A percentile compares a stretch with the other conserved stretches of the same genome.
phyloP scores from a whole-genome alignment of 352 stramenopile genomes.

The Aphanomyces cochlioides region DNA sequence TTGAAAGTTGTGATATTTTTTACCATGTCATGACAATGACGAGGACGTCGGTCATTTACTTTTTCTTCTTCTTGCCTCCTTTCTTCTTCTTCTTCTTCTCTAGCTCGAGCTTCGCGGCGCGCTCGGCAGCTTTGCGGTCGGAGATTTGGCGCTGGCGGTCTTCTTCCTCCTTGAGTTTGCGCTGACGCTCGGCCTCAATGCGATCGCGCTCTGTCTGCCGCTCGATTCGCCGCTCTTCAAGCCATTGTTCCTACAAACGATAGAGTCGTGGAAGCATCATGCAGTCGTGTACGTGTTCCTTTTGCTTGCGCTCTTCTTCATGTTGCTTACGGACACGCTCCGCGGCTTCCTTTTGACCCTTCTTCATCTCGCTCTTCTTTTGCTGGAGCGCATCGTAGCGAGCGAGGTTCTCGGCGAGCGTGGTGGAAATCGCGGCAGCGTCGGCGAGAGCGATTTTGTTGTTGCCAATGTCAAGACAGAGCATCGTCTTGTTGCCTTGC shows the following conservation, averaged over 20 bases:
- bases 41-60: not conserved
- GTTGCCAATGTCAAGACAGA: conserved; percentile 78
- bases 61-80: conserved; percentile 59
- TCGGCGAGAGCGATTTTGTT: conserved; percentile 62
- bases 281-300: conserved; percentile 46
- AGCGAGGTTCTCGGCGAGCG: conserved; percentile 52
- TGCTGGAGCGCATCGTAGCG: conserved; percentile 42
- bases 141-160: conserved; percentile 63
- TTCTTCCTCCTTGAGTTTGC: conserved; percentile 53
- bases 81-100: conserved; percentile 86
- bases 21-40: not conserved
- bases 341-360: conserved; percentile 51
- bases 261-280: not conserved
- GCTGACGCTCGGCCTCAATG: conserved; percentile 51
- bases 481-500: conserved; percentile 48
- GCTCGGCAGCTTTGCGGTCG: conserved; percentile 65
- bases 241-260: conserved; percentile 56
- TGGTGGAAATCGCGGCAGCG: conserved; percentile 44
- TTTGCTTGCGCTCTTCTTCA: conserved; percentile 44
- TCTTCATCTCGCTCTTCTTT: conserved; percentile 44
- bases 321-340: conserved; percentile 50
- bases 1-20: not conserved
- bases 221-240: conserved; percentile 67
- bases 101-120: conserved; percentile 62
- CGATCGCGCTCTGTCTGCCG: conserved; percentile 45